phyloP scores from a whole-genome alignment of 106 monocot species.

The Dendrobium officinale region DNA sequence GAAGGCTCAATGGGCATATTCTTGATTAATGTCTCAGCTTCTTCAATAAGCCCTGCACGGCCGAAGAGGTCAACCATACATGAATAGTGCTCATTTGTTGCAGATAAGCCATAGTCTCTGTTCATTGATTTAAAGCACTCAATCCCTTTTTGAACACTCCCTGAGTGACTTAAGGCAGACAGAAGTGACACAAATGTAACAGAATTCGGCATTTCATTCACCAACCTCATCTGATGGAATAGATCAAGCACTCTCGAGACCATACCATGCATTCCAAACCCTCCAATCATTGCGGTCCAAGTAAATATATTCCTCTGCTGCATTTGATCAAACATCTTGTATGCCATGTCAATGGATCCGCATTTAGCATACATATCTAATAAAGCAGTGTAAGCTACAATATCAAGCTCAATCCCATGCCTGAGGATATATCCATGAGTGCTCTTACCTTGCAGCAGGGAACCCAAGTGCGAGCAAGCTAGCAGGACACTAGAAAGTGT shows the following conservation, averaged over 20 bases:
- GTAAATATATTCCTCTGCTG: conserved; percentile 23
- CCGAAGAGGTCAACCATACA: conserved; percentile 46
- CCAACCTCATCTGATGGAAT: conserved; percentile 27
- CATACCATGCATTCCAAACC: conserved; percentile 24
- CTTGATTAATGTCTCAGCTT: conserved; percentile 26
- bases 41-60: conserved; percentile 29
- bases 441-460: conserved; percentile 24
- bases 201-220: conserved; percentile 19
- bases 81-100: conserved; percentile 27
- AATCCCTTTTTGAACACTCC: conserved; percentile 23
- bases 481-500: conserved; percentile 33
- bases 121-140: conserved; percentile 23
- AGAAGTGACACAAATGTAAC: conserved; percentile 26
- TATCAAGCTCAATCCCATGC: conserved; percentile 16
- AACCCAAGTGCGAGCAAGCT: conserved; percentile 33
- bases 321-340: conserved; percentile 22
- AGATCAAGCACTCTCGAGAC: conserved; percentile 14
- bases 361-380: conserved; percentile 41
- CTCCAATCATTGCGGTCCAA: conserved; percentile 38
- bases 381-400: conserved; percentile 24
- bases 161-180: conserved; percentile 30
- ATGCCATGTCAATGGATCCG: conserved; percentile 12
- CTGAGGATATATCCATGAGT: conserved; percentile 21
- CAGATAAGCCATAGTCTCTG: conserved; percentile 17
- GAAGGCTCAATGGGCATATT: conserved; percentile 17